These are phyloP conservation scores for Diplodia intermedia DNA, from an alignment of 2,329 filamentous ascomycete genomes.

Conservation along the genomic window DNA sequence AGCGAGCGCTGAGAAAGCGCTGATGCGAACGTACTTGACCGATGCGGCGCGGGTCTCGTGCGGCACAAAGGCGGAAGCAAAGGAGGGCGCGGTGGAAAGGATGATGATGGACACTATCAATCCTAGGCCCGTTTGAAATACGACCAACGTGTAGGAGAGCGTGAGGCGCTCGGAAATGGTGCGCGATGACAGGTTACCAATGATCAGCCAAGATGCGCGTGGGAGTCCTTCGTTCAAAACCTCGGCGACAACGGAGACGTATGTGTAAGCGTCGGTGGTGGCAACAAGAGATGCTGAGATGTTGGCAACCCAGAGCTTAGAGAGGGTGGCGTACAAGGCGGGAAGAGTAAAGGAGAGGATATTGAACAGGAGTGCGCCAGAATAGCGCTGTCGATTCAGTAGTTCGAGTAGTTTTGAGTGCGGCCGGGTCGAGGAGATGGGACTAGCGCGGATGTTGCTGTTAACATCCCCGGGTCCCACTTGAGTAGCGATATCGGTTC, in stretches of 20 bases:
- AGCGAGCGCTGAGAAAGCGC: conserved; percentile 67
- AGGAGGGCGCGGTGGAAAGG: conserved; percentile 60
- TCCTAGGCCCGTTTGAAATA: conserved; percentile 63
- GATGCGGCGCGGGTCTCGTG: conserved; percentile 61
- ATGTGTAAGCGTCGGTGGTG: conserved; percentile 72
- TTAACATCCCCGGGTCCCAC: neutral
- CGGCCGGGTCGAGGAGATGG: conserved; percentile 36
- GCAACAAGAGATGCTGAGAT: conserved; percentile 67
- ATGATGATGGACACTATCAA: conserved; percentile 67
- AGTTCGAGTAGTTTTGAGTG: neutral
- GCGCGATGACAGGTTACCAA: conserved; percentile 68
- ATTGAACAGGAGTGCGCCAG: conserved; percentile 68
- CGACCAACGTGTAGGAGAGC: conserved; percentile 66
- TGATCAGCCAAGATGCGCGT: conserved; percentile 70
- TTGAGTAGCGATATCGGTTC: neutral
- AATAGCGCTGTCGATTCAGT: conserved; percentile 48
- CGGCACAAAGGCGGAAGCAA: conserved; percentile 69
- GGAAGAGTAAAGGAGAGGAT: conserved; percentile 67
- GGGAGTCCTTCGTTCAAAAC: conserved; percentile 77
- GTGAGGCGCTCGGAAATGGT: conserved; percentile 59
- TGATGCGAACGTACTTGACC: conserved; percentile 69
- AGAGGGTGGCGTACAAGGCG: conserved; percentile 70
- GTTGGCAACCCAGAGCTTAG: conserved; percentile 73
- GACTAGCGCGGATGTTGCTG: conserved; percentile 35
- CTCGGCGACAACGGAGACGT: conserved; percentile 71